phyloP scores from a whole-genome alignment of 164 flowering plant genomes.

The Sextonia rubra region DNA sequence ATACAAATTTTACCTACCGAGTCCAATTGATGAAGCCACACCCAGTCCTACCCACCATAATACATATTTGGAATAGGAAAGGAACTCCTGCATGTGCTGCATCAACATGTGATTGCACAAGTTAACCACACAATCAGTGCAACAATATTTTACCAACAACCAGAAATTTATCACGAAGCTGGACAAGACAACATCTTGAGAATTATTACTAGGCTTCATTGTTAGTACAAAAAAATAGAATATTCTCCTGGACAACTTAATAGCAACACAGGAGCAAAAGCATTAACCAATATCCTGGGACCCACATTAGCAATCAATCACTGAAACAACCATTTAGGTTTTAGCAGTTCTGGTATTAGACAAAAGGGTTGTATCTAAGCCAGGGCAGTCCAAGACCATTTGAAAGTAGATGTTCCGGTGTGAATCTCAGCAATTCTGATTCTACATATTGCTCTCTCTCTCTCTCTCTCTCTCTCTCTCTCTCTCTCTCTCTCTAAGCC shows the following conservation, averaged over 20 bases:
- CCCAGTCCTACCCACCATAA: slow-evolving; percentile 94
- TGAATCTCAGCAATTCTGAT: too few species aligned
- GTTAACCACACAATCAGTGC: background rate
- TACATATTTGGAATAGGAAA: slow-evolving; percentile 41
- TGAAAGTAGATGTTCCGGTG: too few species aligned
- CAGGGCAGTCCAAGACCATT: too few species aligned
- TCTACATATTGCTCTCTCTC: too few species aligned
- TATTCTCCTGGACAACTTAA: background rate
- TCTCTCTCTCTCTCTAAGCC: too few species aligned
- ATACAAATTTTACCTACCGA: slow-evolving; percentile 45
- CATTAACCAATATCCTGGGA: too few species aligned
- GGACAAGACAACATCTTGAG: background rate
- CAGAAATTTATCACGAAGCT: background rate
- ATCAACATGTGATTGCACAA: slow-evolving; percentile 16
- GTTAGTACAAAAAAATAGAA: background rate
- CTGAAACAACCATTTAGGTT: too few species aligned
- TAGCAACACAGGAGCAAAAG: too few species aligned
- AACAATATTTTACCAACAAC: background rate
- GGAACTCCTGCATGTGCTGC: slow-evolving; percentile 76
- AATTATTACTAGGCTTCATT: background rate
- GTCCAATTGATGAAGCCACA: slow-evolving; percentile 94
- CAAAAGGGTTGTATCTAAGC: too few species aligned
- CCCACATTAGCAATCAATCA: too few species aligned
- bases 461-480: too few species aligned
- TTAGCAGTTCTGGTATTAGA: too few species aligned